Conservation (phyloP, 2,329 filamentous ascomycete genomes). For the Colletotrichum viniferum region DNA sequence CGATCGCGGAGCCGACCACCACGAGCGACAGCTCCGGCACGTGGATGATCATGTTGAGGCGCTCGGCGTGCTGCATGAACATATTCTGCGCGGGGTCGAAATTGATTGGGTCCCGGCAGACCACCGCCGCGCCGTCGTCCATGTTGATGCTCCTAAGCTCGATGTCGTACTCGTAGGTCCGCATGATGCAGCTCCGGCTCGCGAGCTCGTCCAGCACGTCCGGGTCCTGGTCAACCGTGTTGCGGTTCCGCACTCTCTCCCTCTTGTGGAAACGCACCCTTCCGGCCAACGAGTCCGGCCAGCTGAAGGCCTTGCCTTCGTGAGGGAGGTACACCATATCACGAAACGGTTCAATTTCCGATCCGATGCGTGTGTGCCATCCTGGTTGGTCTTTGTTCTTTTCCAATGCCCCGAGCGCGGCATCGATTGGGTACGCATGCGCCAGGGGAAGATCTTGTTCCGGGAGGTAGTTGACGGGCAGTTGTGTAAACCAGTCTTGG, state of each 20-base stretch:
- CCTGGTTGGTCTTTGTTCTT: not conserved
- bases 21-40: slow-evolving; percentile 75
- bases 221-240: not conserved
- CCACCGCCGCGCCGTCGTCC: slow-evolving; percentile 28
- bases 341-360: slow-evolving; percentile 11
- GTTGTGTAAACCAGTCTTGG: not conserved
- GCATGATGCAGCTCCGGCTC: slow-evolving; percentile 42
- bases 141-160: slow-evolving; percentile 43
- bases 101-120: slow-evolving; percentile 31
- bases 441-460: not conserved
- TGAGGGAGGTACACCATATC: slow-evolving; percentile 43
- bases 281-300: not conserved
- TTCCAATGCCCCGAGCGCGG: not conserved
- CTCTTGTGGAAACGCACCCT: slow-evolving; percentile 11
- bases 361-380: not conserved
- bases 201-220: slow-evolving; percentile 9
- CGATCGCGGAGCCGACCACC: slow-evolving; percentile 68
- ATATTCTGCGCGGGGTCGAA: slow-evolving; percentile 26
- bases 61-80: slow-evolving; percentile 26
- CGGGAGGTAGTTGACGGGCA: not conserved
- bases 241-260: not conserved
- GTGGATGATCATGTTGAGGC: slow-evolving; percentile 63
- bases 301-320: slow-evolving; percentile 25
- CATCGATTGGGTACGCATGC: not conserved
- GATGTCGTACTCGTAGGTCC: slow-evolving; percentile 53